Conservation (phyloP, 768 basidiomycete genomes). For the Pleurotus ostreatus region DNA sequence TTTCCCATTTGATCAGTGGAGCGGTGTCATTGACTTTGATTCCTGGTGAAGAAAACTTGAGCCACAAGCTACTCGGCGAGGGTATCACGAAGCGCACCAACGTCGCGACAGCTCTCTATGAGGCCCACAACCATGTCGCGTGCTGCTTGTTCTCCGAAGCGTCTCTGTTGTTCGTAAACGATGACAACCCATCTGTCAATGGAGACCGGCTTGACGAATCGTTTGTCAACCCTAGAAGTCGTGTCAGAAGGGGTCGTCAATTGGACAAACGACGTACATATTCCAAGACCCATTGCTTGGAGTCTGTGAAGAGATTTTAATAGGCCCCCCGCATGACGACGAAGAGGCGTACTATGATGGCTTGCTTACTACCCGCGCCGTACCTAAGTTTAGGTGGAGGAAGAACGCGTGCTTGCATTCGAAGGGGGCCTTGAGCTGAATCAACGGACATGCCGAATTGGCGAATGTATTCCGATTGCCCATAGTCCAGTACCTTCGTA, state of each 20-base stretch:
- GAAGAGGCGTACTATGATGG: constrained; percentile 46
- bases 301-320: constrained; percentile 28
- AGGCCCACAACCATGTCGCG: constrained; percentile 55
- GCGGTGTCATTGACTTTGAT: constrained; percentile 46
- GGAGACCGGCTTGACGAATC: constrained; percentile 53
- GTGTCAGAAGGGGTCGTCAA: not conserved
- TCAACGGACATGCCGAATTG: constrained; percentile 71
- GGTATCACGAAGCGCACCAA: constrained; percentile 44
- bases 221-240: constrained; percentile 59
- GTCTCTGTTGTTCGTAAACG: constrained; percentile 56
- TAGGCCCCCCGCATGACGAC: not conserved
- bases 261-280: constrained; percentile 40
- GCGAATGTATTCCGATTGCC: constrained; percentile 70
- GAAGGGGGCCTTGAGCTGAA: constrained; percentile 43
- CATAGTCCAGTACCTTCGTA: constrained; percentile 56
- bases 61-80: not conserved
- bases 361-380: constrained; percentile 50
- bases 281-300: constrained; percentile 77
- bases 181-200: constrained; percentile 63
- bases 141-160: constrained; percentile 48
- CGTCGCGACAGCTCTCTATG: constrained; percentile 41
- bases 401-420: constrained; percentile 58
- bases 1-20: constrained; percentile 51
- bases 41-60: constrained; percentile 35
- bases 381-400: constrained; percentile 65